A percentile compares a stretch with the other conserved stretches of the same genome.
Evolutionary conservation across 176 grass and related monocot species (phyloP).

Genomic region (Poa pratensis): DNA sequence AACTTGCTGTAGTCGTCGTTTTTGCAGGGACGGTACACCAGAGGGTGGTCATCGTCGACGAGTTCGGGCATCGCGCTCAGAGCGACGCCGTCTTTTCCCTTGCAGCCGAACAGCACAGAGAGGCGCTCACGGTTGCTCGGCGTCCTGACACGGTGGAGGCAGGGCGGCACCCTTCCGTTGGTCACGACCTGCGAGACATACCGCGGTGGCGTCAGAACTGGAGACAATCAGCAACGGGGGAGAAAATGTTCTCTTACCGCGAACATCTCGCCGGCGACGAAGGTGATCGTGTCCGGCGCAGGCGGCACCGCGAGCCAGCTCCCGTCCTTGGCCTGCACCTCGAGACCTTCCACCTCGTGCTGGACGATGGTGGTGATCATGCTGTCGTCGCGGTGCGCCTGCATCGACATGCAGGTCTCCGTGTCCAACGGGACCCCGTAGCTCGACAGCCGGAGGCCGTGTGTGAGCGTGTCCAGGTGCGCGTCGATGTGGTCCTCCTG

Average conservation of each 20-base stretch:
- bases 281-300: not conserved
- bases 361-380: constrained; percentile 27
- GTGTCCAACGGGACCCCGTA: constrained; percentile 27
- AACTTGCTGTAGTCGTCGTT: constrained; percentile 34
- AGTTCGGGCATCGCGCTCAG: constrained; percentile 28
- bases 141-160: constrained; percentile 41
- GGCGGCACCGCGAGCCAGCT: constrained; percentile 36
- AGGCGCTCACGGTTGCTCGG: constrained; percentile 48
- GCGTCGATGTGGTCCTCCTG: not conserved
- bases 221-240: not conserved
- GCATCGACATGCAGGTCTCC: constrained; percentile 4
- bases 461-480: not conserved
- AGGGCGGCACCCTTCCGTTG: constrained; percentile 40
- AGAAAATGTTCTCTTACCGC: not conserved
- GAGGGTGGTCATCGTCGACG: constrained; percentile 29
- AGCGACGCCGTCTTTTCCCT: not conserved
- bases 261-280: constrained; percentile 40
- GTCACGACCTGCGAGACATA: constrained; percentile 27
- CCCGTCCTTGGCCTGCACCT: constrained; percentile 35
- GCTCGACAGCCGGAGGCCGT: not conserved
- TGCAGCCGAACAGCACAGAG: not conserved
- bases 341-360: constrained; percentile 52
- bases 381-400: constrained; percentile 21
- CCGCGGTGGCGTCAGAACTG: not conserved
- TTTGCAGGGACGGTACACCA: constrained; percentile 20